Evolutionary conservation across 2,329 filamentous ascomycete genomes (phyloP), one percentile per base, ranked within the genome.

Genomic region (Berkeleyomyces basicola): DNA sequence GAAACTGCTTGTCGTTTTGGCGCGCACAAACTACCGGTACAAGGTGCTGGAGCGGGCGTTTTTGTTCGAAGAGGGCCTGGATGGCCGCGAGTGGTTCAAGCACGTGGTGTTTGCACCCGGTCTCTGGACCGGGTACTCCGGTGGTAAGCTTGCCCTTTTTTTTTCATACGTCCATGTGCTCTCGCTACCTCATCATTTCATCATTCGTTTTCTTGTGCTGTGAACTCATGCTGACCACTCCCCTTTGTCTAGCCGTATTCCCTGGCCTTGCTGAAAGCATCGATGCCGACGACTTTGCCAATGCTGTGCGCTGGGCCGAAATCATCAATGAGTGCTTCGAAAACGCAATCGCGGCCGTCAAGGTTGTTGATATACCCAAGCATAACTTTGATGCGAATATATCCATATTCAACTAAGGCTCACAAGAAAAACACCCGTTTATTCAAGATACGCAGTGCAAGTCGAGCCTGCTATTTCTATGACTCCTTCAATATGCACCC

Each of bases 81-180:
- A 96, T 71, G 83, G 83, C 1, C 78, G 92, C 65, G 76, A 77
- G 33, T 96, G 90, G 90, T 97, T 92, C 76, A 96, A 96, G 76
- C 92, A 96, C 69, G 86, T 96, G 2, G 87, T 96, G 1, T 96
- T 95, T 73, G 91, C 91, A 1, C 91, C 91, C 0, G 91, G 91
- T 0, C 72, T 92, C 58, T 95, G 90, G 90, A 96, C 90, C 0
- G 91, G 91, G 0, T 96, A 96, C 72, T 78, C 90, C 0, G 91
- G 90, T 70, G 81, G 82, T 85, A 69, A 73, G 79, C 74, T 58
- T 43, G 5, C 23, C n/a, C 14, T 14, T 43, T 43, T 11, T 10
- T 14, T 58, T 7, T 14, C 39, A 53, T 51, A n/a, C 47, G 33
- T 59, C 59, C 46, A 63, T 33, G 7, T 57, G 43, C 47, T 10